These are phyloP conservation scores for Neofusicoccum ribis DNA, from an alignment of 2,329 filamentous ascomycete genomes.

Conservation along the genomic window DNA sequence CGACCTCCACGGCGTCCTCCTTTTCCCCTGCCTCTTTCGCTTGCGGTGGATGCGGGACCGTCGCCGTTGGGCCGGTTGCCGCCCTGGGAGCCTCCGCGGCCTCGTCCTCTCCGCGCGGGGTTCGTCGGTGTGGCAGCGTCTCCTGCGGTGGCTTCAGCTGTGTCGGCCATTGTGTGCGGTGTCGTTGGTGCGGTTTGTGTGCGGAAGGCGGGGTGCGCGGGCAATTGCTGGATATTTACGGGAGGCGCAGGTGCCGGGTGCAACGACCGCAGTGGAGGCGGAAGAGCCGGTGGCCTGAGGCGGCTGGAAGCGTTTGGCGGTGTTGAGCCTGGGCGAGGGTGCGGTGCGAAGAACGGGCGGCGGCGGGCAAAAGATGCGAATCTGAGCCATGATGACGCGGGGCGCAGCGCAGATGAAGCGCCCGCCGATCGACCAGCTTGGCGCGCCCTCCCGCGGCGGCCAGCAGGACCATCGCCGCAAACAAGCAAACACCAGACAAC, in stretches of 20 bases:
- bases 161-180: not conserved
- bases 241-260: not conserved
- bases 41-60: not conserved
- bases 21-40: slow-evolving; percentile 8
- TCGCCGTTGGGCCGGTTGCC: slow-evolving; percentile 2
- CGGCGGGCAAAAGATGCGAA: slow-evolving; percentile 11
- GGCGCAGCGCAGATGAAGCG: slow-evolving; percentile 15
- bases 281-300: not conserved
- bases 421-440: slow-evolving; percentile 12
- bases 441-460: not conserved
- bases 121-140: not conserved
- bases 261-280: not conserved
- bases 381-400: slow-evolving; percentile 5
- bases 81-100: slow-evolving; percentile 10
- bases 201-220: not conserved
- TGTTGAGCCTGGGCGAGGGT: not conserved
- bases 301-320: not conserved
- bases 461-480: not conserved
- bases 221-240: slow-evolving; percentile 11
- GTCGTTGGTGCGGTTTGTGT: not conserved
- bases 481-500: not conserved
- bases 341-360: not conserved
- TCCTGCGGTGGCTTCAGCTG: not conserved
- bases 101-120: slow-evolving; percentile 9
- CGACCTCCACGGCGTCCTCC: slow-evolving; percentile 19